Conservation (phyloP, 2,329 filamentous ascomycete genomes). For the Claviceps arundinis region DNA sequence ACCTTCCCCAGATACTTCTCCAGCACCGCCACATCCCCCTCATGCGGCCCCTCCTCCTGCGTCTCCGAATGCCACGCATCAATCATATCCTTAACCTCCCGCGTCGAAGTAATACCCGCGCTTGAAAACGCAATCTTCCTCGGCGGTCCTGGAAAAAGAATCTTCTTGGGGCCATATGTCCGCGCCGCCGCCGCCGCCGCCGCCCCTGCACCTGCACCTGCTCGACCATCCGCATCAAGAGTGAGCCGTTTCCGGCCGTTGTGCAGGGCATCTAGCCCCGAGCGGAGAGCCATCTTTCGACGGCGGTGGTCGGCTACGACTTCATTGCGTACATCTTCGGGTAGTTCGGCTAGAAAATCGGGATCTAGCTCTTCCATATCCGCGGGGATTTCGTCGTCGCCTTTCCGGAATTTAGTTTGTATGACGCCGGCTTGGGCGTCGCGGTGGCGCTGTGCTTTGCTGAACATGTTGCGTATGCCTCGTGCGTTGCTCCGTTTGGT, state of each 20-base stretch:
- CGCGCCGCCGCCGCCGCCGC: neutral
- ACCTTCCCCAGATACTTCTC: conserved; percentile 60
- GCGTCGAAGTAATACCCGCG: conserved; percentile 26
- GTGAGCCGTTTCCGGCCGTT: conserved; percentile 10
- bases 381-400: conserved; percentile 15
- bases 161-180: conserved; percentile 25
- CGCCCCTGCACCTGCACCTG: neutral
- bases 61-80: conserved; percentile 66
- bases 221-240: conserved; percentile 12
- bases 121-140: conserved; percentile 33
- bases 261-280: conserved; percentile 30
- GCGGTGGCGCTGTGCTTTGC: conserved; percentile 35
- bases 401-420: conserved; percentile 55
- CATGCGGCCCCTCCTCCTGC: conserved; percentile 59
- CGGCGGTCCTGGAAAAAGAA: conserved; percentile 34
- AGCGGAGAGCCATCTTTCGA: conserved; percentile 42
- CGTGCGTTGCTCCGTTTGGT: conserved; percentile 48
- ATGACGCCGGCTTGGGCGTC: conserved; percentile 47
- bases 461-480: conserved; percentile 25
- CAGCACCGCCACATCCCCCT: conserved; percentile 63
- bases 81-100: conserved; percentile 61
- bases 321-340: conserved; percentile 66
- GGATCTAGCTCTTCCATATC: conserved; percentile 43
- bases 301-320: conserved; percentile 57
- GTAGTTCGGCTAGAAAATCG: conserved; percentile 69